Evolutionary conservation across 805 yeast genomes (phyloP), one percentile per base, ranked within the genome.

Genomic region (Zygoascus tannicola): DNA sequence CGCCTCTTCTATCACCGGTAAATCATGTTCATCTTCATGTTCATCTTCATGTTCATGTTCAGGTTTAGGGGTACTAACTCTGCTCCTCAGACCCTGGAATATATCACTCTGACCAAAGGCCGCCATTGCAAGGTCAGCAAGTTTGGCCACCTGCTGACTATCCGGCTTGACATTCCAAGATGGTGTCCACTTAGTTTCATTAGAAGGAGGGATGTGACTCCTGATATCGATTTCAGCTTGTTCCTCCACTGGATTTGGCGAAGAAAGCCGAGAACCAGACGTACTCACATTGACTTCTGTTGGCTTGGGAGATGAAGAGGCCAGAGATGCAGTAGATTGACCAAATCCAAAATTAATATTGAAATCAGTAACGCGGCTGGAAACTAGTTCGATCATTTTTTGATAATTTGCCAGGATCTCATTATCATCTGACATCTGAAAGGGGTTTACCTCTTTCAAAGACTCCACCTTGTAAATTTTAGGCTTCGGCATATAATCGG

Each of bases 311-410:
- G n/a, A n/a, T n/a, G n/a, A n/a, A n/a, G n/a, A n/a, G n/a, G n/a
- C n/a, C n/a, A n/a, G n/a, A n/a, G n/a, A n/a, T n/a, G n/a, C n/a
- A n/a, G n/a, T n/a, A n/a, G n/a, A n/a, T 14, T 22, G 22, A 5
- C 46, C 49, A 26, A 46, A 43, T 2, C 44, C 41, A 35, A 47
- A 47, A 30, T 39, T 43, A 16, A 47, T 26, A 16, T 30, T 28
- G 5, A 40, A 35, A 12, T 44, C 41, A 7, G 41, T 16, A 14
- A 43, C 12, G n/a, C 37, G 30, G 16, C 15, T 18, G 12, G 41
- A 19, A 7, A 34, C 45, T 5, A 32, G 16, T 18, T 43, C 28
- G 14, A 46, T 19, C 44, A 47, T 44, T 4, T 20, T 22, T 28
- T 34, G 47, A 26, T 40, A 47, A 7, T 34, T 32, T 14, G 34